A percentile compares a stretch with the other conserved stretches of the same genome.
Conservation (phyloP, 1,284 basidiomycete genomes). For the Fomitopsis palustris region DNA sequence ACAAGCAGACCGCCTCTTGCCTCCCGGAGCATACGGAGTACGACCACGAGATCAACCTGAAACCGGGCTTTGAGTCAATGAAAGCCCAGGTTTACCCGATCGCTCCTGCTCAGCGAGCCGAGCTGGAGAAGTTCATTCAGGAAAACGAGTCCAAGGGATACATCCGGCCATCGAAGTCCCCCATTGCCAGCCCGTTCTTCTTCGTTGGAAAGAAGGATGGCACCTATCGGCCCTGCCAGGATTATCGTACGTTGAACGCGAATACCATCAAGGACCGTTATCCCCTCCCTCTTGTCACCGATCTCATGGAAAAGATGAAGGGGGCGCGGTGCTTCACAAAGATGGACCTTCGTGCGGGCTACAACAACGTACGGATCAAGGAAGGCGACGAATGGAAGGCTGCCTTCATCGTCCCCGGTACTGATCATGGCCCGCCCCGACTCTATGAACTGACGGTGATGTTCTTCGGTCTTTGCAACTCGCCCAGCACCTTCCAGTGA, state of each 20-base stretch:
- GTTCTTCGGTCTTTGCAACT: constrained; percentile 31
- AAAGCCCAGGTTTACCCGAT: constrained; percentile 21
- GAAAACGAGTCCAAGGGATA: no score
- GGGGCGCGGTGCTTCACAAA: constrained; percentile 30
- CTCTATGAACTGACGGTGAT: constrained; percentile 29
- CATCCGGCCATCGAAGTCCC: constrained; percentile 24
- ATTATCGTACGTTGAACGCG: no score
- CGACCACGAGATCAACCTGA: constrained; percentile 19
- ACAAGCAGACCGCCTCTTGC: constrained; percentile 6
- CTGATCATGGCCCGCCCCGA: constrained; percentile 7
- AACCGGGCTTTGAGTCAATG: constrained; percentile 8
- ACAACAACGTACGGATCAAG: no score
- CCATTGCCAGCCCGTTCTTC: constrained; percentile 30
- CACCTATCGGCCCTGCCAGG: constrained; percentile 23
- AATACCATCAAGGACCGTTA: constrained; percentile 32
- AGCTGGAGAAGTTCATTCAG: no score
- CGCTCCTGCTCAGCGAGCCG: constrained; percentile 19
- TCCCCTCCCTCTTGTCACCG: constrained; percentile 31
- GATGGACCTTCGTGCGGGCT: constrained; percentile 28
- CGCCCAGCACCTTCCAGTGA: constrained; percentile 22
- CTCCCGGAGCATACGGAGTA: constrained; percentile 12
- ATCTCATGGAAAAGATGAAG: constrained; percentile 28
- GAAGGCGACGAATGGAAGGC: no score
- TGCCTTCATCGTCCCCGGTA: constrained; percentile 11
- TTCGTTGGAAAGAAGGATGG: constrained; percentile 42